These are phyloP conservation scores for Diatrype stigma DNA, from an alignment of 2,329 filamentous ascomycete species.

Conservation along the genomic window DNA sequence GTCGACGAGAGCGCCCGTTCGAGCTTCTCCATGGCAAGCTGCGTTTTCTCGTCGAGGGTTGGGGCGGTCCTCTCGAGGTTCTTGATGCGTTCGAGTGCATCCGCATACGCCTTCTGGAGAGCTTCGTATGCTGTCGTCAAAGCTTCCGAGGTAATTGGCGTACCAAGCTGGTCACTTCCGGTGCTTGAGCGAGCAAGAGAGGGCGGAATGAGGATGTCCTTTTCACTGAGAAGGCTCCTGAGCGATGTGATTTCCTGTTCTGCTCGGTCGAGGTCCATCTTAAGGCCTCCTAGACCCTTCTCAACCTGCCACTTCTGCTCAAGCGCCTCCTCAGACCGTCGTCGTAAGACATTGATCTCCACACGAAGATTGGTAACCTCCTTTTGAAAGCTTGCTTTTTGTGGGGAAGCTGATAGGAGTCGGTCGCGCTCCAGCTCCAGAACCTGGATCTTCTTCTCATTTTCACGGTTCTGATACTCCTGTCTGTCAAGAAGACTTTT, in stretches of 20 bases:
- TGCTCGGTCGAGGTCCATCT: slow-evolving; percentile 94
- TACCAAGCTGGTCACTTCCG: slow-evolving; percentile 35
- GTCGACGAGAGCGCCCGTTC: slow-evolving; percentile 66
- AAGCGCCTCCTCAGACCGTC: slow-evolving; percentile 86
- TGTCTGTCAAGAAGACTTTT: slow-evolving; percentile 83
- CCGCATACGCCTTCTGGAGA: slow-evolving; percentile 65
- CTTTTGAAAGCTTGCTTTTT: slow-evolving; percentile 74
- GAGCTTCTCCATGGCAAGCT: slow-evolving; percentile 59
- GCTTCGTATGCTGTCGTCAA: slow-evolving; percentile 71
- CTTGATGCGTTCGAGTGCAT: slow-evolving; percentile 64
- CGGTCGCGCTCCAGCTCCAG: slow-evolving; percentile 76
- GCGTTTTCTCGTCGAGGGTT: slow-evolving; percentile 53
- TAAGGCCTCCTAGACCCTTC: slow-evolving; percentile 80
- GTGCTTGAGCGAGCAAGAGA: slow-evolving; percentile 45
- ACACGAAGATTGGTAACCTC: slow-evolving; percentile 76
- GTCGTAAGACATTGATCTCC: slow-evolving; percentile 79
- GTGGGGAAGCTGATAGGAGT: slow-evolving; percentile 64
- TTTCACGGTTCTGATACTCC: slow-evolving; percentile 77
- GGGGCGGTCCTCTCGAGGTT: slow-evolving; percentile 51
- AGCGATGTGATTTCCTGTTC: slow-evolving; percentile 90
- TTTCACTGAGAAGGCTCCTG: slow-evolving; percentile 71
- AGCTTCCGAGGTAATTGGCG: slow-evolving; percentile 62
- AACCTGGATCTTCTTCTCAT: slow-evolving; percentile 72
- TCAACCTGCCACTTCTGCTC: slow-evolving; percentile 97
- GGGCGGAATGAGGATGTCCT: slow-evolving; percentile 72